A percentile compares a stretch with the other conserved stretches of the same genome.
These are phyloP conservation scores for Quercus parvula DNA, from an alignment of 306 rosid genomes.

Conservation along the genomic window DNA sequence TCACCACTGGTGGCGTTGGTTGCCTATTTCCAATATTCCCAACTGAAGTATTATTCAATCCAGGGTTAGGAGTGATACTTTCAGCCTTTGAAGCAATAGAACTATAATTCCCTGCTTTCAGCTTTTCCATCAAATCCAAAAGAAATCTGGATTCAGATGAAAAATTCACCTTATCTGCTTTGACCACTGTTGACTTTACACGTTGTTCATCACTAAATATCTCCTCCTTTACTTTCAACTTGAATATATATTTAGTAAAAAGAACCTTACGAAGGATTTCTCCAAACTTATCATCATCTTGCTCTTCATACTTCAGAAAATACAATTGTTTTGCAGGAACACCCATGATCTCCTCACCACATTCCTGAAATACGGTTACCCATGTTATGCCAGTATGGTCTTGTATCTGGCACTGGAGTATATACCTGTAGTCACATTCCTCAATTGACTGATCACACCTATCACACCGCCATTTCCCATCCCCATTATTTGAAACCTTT, in stretches of 20 bases:
- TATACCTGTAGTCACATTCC: constrained; percentile 76
- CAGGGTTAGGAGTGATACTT: constrained; percentile 28
- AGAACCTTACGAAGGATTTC: constrained; percentile 62
- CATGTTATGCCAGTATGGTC: constrained; percentile 81
- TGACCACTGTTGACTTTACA: constrained; percentile 72
- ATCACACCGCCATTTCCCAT: constrained; percentile 90
- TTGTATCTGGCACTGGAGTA: constrained; percentile 75
- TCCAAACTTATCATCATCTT: constrained; percentile 62
- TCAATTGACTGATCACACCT: constrained; percentile 63
- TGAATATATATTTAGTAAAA: constrained; percentile 58
- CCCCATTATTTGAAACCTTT: constrained; percentile 83
- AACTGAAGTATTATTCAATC: constrained; percentile 23
- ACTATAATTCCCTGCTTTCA: constrained; percentile 31
- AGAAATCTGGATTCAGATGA: constrained; percentile 41
- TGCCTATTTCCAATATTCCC: constrained; percentile 39
- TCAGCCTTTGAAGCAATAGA: constrained; percentile 28
- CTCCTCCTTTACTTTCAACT: constrained; percentile 87
- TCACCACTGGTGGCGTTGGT: constrained; percentile 27
- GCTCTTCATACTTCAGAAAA: constrained; percentile 59
- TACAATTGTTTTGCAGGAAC: constrained; percentile 67
- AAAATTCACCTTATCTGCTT: constrained; percentile 62
- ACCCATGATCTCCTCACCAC: constrained; percentile 88
- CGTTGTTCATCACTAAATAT: constrained; percentile 81
- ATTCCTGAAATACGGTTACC: constrained; percentile 95
- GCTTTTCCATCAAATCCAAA: constrained; percentile 60